Evolutionary conservation across 495 filamentous ascomycete genomes (phyloP), one percentile per base, ranked within the genome.

Genomic region (Penicillium turbatum): DNA sequence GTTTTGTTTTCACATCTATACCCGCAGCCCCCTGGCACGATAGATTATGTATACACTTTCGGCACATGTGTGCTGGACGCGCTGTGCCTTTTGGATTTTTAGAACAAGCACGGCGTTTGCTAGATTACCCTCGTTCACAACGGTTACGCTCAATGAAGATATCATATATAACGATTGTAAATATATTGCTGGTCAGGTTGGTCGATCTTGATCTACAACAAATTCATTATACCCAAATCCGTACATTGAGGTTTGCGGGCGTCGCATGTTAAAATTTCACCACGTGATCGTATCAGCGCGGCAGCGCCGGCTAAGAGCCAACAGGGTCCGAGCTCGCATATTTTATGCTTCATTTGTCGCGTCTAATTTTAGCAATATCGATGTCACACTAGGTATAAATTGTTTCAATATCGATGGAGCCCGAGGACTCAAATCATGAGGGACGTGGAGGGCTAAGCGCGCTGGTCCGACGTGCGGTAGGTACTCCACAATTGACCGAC

Each of bases 351-450:
- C 38, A 19, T 24, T 15, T 35, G 12, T 30, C 35, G 11, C 16
- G 2, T 21, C 45, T 31, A 26, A 19, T 44, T 49, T 27, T 26
- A 17, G 35, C 21, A 30, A 27, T 17, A 26, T 37, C 5, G 3
- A 13, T 17, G 24, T 37, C 30, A 39, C 47, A 31, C 15, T 16
- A 49, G 19, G 7, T 1, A 17, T 11, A n/a, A 13, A 1, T 3
- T 19, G 8, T 13, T 11, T 4, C 29, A 9, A 12, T 34, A 39
- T 49, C 15, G 29, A 72, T 75, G 72, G 72, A 72, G 9, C 40
- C 63, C 57, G 71, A 65, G 54, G 68, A 61, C 21, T 64, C 72
- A 52, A 70, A 73, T 16, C 67, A 55, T 46, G 70, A 66, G 16
- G 31, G 56, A 34, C 61, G 46, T 32, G 65, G 66, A 37, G 48